Conservation (phyloP, 164 flowering plant species). For the Berberis vulgaris region DNA sequence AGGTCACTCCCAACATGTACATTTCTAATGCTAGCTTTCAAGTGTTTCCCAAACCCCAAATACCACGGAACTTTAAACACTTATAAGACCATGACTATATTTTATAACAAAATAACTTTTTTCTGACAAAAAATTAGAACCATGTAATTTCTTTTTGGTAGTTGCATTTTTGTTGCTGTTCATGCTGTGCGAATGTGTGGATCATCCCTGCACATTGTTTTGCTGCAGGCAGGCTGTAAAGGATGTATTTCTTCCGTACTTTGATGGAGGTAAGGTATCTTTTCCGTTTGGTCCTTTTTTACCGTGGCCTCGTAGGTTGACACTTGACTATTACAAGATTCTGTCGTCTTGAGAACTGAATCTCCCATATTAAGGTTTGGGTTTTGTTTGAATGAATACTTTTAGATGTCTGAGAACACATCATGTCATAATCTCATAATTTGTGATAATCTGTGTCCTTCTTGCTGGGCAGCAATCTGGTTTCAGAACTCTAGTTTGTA, state of each 20-base stretch:
- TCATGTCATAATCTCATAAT: not conserved
- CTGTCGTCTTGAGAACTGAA: not conserved
- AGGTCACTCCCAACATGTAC: no score
- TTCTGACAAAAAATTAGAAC: no score
- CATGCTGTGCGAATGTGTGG: conserved; percentile 4
- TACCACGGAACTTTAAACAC: no score
- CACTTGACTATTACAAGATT: not conserved
- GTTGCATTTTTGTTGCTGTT: conserved; percentile 2
- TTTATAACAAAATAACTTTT: no score
- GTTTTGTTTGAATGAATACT: not conserved
- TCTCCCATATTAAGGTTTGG: not conserved
- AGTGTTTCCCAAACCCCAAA: no score
- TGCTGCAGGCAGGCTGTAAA: conserved; percentile 67
- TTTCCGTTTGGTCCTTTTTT: conserved; percentile 2
- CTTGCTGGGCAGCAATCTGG: conserved; percentile 64
- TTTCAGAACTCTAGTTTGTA: conserved; percentile 86
- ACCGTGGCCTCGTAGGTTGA: not conserved
- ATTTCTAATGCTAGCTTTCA: no score
- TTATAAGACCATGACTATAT: no score
- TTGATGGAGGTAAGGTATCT: conserved; percentile 49
- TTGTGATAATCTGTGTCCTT: not conserved
- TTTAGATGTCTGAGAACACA: not conserved
- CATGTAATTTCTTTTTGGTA: no score
- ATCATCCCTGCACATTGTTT: conserved; percentile 16
- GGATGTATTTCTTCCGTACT: conserved; percentile 49